Conservation (phyloP, 2,329 filamentous ascomycete genomes). For the Neospermospora avenae region DNA sequence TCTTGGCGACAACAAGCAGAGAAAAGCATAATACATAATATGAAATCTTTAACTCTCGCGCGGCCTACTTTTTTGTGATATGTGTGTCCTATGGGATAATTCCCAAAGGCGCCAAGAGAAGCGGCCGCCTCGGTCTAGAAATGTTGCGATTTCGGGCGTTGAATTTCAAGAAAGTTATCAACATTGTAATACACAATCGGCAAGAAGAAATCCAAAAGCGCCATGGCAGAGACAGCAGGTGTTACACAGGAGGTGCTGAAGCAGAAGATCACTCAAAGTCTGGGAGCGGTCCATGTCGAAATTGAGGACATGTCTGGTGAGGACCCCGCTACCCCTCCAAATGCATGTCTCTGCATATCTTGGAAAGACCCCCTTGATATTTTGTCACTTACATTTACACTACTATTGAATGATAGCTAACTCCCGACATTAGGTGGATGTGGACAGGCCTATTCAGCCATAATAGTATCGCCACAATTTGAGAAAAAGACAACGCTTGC, state of each 20-base stretch:
- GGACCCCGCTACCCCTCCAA: constrained; percentile 21
- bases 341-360: background rate
- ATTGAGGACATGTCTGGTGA: constrained; percentile 91
- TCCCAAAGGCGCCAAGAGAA: constrained; percentile 1
- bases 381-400: background rate
- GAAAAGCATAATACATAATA: too few species aligned
- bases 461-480: constrained; percentile 61
- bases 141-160: background rate
- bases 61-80: too few species aligned
- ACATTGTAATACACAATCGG: background rate
- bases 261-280: constrained; percentile 63
- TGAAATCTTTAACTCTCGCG: too few species aligned
- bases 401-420: background rate
- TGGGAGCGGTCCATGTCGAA: constrained; percentile 76
- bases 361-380: too few species aligned
- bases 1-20: too few species aligned
- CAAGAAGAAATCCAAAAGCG: constrained; percentile 7
- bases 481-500: constrained; percentile 60
- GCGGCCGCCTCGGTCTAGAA: background rate
- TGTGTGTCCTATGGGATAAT: too few species aligned
- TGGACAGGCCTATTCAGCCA: constrained; percentile 66
- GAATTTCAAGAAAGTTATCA: background rate
- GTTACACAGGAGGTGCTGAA: constrained; percentile 73
- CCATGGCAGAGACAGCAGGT: constrained; percentile 53
- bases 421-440: constrained; percentile 53